Base-by-base conservation (phyloP, 2,329 filamentous ascomycete genomes). In the Hypoxylon sp. region DNA sequence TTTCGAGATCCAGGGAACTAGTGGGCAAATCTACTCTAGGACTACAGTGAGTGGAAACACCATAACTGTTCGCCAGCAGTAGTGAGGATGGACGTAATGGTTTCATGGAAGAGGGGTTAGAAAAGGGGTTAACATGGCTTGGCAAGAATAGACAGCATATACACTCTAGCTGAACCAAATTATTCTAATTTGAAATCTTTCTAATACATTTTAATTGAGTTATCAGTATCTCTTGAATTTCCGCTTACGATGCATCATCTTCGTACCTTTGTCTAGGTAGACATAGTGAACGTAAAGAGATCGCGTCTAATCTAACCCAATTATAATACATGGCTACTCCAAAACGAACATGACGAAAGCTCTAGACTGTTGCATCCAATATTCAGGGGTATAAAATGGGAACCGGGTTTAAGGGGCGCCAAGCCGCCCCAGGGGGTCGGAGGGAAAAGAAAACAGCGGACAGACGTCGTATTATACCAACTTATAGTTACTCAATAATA, bases 1-100 rank as follows among this genome's bases (percentile, higher is more conserved):
- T 10, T 69, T 69, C 21, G 67, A 69, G 56, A 69, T 69, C 6
- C 67, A 69, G 63, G 67, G 67, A 1, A 69, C 67, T 0, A 69
- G 67, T 29, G 67, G 67, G 2, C 67, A 69, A 39, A 67, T 69
- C n/a, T 69, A 67, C 21, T 69, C 67, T 2, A 46, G 17, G 6
- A 69, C 63, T 10, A 67, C 67, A 4, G 54, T 62, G 31, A 42
- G 58, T 3, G 31, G 44, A 3, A 24, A 63, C 15, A 51, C 42
- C 13, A 46, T 63, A 7, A 63, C 61, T 6, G 19, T 63, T 6
- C 35, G 53, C 35, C 61, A 63, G 37, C 54, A 57, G 27, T 48
- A 63, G 46, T 44, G 5, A 21, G n/a, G 6, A n/a, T 29, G 27
- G 13, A n/a, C 3, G 3, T 51, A 46, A 27, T 17, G 8, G 8